Conservation (phyloP, 2,329 filamentous ascomycete genomes). For the Nemania diffusa region DNA sequence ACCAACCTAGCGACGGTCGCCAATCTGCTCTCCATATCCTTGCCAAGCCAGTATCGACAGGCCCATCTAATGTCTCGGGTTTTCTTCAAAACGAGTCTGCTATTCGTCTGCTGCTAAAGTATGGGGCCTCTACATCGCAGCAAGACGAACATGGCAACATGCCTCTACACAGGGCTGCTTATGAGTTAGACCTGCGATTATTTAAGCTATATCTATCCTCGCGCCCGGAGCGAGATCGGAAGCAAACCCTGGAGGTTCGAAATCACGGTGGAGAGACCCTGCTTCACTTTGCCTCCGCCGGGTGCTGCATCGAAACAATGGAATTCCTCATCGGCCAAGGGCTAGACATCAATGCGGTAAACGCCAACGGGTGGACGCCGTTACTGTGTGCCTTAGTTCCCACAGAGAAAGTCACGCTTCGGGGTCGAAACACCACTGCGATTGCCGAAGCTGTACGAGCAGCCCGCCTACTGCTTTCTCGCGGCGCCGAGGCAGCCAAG, state of each 20-base stretch:
- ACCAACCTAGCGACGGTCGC: not conserved
- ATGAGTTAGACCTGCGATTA: not conserved
- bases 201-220: constrained; percentile 9
- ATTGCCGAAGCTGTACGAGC: constrained; percentile 8
- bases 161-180: constrained; percentile 10
- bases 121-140: constrained; percentile 6
- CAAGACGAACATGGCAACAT: constrained; percentile 6
- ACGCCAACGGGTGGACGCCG: constrained; percentile 9
- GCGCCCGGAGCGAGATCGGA: constrained; percentile 3
- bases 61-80: constrained; percentile 10
- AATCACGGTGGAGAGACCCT: constrained; percentile 10
- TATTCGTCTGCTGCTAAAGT: constrained; percentile 4
- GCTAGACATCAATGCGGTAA: constrained; percentile 9
- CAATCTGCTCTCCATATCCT: constrained; percentile 6
- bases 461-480: constrained; percentile 8
- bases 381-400: constrained; percentile 12
- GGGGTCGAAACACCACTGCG: constrained; percentile 1
- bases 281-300: constrained; percentile 9
- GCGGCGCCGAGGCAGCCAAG: not conserved
- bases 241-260: not conserved
- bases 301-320: constrained; percentile 7
- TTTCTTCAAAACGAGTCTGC: constrained; percentile 6
- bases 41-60: constrained; percentile 5
- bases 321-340: constrained; percentile 4
- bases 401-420: not conserved